A percentile compares a stretch with the other conserved stretches of the same genome.
Conservation (phyloP, 2,329 filamentous ascomycete species). For the Aspergillus glaucus region DNA sequence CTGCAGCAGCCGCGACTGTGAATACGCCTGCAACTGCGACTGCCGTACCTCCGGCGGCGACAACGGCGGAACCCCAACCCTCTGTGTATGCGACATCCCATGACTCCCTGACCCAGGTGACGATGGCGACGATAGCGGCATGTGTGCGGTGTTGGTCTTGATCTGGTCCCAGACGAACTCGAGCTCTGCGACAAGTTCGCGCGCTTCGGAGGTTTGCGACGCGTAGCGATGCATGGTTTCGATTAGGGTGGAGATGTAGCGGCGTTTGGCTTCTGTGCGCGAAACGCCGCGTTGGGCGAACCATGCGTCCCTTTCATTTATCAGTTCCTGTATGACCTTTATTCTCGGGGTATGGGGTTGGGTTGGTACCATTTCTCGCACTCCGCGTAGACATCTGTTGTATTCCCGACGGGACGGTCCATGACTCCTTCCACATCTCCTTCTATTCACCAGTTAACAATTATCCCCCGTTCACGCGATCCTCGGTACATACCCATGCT, state of each 20-base stretch:
- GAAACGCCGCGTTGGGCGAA: slow-evolving; percentile 75
- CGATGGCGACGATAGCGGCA: slow-evolving; percentile 52
- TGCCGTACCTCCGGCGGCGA: slow-evolving; percentile 12
- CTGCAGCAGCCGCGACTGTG: slow-evolving; percentile 15
- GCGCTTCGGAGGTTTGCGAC: slow-evolving; percentile 69
- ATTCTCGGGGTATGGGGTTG: background rate
- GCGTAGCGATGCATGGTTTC: slow-evolving; percentile 96
- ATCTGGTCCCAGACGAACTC: slow-evolving; percentile 99
- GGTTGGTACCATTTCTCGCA: slow-evolving; percentile 59
- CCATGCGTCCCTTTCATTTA: slow-evolving; percentile 71
- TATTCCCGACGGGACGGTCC: slow-evolving; percentile 62
- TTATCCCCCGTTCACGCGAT: background rate
- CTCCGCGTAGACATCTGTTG: slow-evolving; percentile 48
- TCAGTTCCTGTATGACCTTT: background rate
- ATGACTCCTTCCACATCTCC: slow-evolving; percentile 93
- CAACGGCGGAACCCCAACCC: slow-evolving; percentile 23
- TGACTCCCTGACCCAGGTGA: slow-evolving; percentile 16
- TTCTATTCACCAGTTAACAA: slow-evolving; percentile 45
- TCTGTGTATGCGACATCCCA: background rate
- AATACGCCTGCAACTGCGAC: slow-evolving; percentile 15
- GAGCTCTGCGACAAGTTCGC: slow-evolving; percentile 85
- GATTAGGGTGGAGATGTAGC: slow-evolving; percentile 90
- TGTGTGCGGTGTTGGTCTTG: slow-evolving; percentile 67
- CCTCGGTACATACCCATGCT: slow-evolving; percentile 61
- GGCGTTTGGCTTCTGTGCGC: slow-evolving; percentile 85